Base-by-base conservation (phyloP, 1,284 basidiomycete species). In the Clitocybe nebularis region DNA sequence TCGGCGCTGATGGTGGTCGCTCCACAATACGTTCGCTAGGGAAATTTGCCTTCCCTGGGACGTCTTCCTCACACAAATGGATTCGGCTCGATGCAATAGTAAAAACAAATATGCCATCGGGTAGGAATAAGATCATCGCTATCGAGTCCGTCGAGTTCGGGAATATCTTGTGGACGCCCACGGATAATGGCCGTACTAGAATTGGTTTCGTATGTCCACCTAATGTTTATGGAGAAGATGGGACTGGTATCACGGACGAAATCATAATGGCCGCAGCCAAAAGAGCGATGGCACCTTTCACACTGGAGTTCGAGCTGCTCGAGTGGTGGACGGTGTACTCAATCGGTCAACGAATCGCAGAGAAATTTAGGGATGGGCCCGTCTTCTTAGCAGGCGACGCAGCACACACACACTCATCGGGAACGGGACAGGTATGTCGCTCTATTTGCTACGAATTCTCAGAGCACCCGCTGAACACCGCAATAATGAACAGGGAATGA, bases 401-500 rank as follows among this genome's bases (percentile, higher is more conserved):
- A 16, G 29, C 29, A 14, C 29, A 32, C 19, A 32, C 29, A 11
- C 29, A 32, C 11, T 32, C 29, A 13, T 32, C 29, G 3, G 29
- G 29, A 17, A 16, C 11, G 29, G 29, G 14, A 3, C 29, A 32
- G 29, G 29, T 32, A 30, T 11, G 5, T 14, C 13, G 13, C 13
- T 17, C 26, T 4, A n/a, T 8, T 32, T 32, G 29, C 9, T 32
- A n/a, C n/a, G n/a, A n/a, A n/a, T n/a, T n/a, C n/a, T n/a, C n/a
- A n/a, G n/a, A n/a, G n/a, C n/a, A n/a, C n/a, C n/a, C n/a, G n/a
- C n/a, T n/a, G n/a, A n/a, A n/a, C n/a, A n/a, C n/a, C n/a, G n/a
- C n/a, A n/a, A n/a, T n/a, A n/a, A n/a, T n/a, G n/a, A n/a, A 29
- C 29, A 32, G 29, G 29, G 29, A 32, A 32, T 32, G 29, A 32